Conservation (phyloP, 306 rosid genomes). For the Dryas alaskensis region DNA sequence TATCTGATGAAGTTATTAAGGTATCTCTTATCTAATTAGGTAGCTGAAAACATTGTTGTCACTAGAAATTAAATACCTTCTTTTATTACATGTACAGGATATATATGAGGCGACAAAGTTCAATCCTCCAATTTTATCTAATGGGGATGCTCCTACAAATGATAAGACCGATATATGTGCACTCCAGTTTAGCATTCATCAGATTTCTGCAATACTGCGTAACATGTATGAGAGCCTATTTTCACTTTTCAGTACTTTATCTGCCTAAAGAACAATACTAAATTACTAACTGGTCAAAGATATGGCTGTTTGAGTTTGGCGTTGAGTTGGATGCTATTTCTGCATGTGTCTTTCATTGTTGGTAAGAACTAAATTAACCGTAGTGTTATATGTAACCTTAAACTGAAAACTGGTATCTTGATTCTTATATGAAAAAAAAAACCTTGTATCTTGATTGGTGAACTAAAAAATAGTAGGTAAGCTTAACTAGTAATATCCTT, state of each 20-base stretch:
- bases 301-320: slow-evolving; percentile 6
- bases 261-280: not conserved
- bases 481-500: not conserved
- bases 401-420: not conserved
- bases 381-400: not conserved
- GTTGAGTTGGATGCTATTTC: slow-evolving; percentile 3
- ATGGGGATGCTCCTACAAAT: slow-evolving; percentile 39
- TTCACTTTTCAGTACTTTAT: slow-evolving; percentile 28
- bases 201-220: slow-evolving; percentile 51
- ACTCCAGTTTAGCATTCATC: slow-evolving; percentile 55
- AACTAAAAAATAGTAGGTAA: slow-evolving; percentile 5
- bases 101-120: slow-evolving; percentile 88
- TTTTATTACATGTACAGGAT: slow-evolving; percentile 47
- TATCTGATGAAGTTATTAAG: slow-evolving; percentile 87
- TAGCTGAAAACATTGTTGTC: not conserved
- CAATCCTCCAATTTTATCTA: slow-evolving; percentile 56
- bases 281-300: slow-evolving; percentile 1
- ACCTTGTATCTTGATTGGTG: not conserved
- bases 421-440: not conserved
- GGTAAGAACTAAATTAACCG: slow-evolving; percentile 1
- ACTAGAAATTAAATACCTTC: not conserved
- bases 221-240: slow-evolving; percentile 57
- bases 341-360: slow-evolving; percentile 4
- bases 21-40: slow-evolving; percentile 35
- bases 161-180: slow-evolving; percentile 49